phyloP scores from a whole-genome alignment of 306 rosid genomes.

The Quercus bicolor region DNA sequence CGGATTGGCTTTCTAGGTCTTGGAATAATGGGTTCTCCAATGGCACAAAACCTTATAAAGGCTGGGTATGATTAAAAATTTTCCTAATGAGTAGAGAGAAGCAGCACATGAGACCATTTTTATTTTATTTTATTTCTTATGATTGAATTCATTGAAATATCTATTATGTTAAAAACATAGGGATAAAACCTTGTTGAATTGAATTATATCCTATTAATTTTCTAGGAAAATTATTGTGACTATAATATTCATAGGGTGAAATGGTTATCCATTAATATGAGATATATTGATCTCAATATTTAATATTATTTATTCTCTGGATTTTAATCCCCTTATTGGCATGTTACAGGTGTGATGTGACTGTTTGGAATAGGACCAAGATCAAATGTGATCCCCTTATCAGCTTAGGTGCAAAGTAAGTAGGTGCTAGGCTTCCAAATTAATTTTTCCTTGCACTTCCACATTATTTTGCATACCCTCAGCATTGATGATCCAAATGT shows the following conservation, averaged over 20 bases:
- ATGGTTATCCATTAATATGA: neutral
- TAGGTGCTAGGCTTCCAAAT: neutral
- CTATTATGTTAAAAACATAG: neutral
- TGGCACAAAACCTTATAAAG: slow-evolving; percentile 81
- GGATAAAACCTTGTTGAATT: neutral
- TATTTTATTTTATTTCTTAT: neutral
- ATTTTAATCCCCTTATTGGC: slow-evolving; percentile 15
- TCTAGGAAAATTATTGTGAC: neutral
- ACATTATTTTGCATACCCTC: neutral
- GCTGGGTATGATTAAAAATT: slow-evolving; percentile 56
- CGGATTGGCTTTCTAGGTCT: slow-evolving; percentile 79
- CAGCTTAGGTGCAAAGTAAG: slow-evolving; percentile 87
- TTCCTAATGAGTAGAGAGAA: neutral
- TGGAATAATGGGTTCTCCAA: slow-evolving; percentile 97
- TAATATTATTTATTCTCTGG: neutral
- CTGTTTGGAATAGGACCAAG: slow-evolving; percentile 95
- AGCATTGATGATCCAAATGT: neutral
- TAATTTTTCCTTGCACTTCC: neutral
- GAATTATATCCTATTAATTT: neutral
- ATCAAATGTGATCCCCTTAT: slow-evolving; percentile 83
- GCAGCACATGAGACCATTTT: neutral
- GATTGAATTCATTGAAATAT: neutral
- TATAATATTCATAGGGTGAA: neutral
- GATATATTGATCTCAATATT: neutral
- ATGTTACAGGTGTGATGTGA: slow-evolving; percentile 57